phyloP scores from a whole-genome alignment of 768 basidiomycete genomes.

The Mycena vitilis region DNA sequence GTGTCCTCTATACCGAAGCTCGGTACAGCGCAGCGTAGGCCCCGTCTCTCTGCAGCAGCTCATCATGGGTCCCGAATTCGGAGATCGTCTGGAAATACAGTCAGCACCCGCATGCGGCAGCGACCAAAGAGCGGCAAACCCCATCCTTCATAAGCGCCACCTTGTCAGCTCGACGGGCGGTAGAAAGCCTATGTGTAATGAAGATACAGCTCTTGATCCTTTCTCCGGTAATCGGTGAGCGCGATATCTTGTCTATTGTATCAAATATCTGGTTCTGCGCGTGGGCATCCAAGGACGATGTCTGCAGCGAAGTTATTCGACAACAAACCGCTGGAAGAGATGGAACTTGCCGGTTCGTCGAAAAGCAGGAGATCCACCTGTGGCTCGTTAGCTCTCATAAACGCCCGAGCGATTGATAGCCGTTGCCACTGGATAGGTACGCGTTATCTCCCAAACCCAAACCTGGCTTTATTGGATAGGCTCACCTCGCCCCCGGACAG shows the following conservation, averaged over 20 bases:
- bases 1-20: slow-evolving; percentile 66
- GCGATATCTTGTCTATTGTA: slow-evolving; percentile 75
- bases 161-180: slow-evolving; percentile 86
- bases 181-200: slow-evolving; percentile 86
- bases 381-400: slow-evolving; percentile 83
- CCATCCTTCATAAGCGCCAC: slow-evolving; percentile 89
- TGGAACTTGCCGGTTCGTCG: slow-evolving; percentile 79
- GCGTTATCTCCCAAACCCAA: slow-evolving; percentile 16
- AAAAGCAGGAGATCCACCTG: slow-evolving; percentile 84
- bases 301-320: slow-evolving; percentile 53
- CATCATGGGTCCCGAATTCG: slow-evolving; percentile 81
- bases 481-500: slow-evolving; percentile 88
- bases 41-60: slow-evolving; percentile 68
- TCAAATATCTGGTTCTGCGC: slow-evolving; percentile 86
- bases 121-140: slow-evolving; percentile 46
- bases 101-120: slow-evolving; percentile 33
- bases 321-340: slow-evolving; percentile 8
- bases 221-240: slow-evolving; percentile 62
- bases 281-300: slow-evolving; percentile 82
- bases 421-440: slow-evolving; percentile 78
- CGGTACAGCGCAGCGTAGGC: slow-evolving; percentile 77
- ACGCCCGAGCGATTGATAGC: slow-evolving; percentile 87
- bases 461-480: slow-evolving; percentile 14
- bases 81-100: slow-evolving; percentile 66
- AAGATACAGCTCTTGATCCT: slow-evolving; percentile 80